Conservation (phyloP, 176 grass and related monocot genomes). For the Phoenix dactylifera region DNA sequence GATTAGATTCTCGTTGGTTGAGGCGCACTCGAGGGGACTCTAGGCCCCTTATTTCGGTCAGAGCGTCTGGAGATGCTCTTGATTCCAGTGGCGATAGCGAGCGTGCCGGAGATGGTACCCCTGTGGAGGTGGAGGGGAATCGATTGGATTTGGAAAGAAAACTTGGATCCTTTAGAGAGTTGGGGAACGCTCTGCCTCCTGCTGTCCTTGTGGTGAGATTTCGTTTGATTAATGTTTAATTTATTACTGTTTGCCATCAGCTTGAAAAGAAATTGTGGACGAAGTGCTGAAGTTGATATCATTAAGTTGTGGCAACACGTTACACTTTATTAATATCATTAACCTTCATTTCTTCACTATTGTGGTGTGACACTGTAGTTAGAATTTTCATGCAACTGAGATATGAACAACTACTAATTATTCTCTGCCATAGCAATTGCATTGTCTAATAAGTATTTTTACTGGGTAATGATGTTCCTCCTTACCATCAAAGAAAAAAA, state of each 20-base stretch:
- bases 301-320: no score
- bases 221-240: not conserved
- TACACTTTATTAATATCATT: no score
- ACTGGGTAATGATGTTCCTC: no score
- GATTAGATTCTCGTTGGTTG: slow-evolving; percentile 17
- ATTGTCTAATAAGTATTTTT: no score
- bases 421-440: no score
- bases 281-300: not conserved
- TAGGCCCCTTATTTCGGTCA: not conserved
- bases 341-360: no score
- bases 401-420: no score
- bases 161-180: slow-evolving; percentile 8
- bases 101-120: not conserved
- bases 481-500: no score
- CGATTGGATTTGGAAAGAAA: slow-evolving; percentile 10
- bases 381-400: no score
- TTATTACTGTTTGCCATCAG: not conserved
- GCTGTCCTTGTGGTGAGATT: slow-evolving; percentile 13
- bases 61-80: slow-evolving; percentile 17
- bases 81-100: slow-evolving; percentile 13
- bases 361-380: no score
- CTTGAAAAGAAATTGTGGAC: not conserved
- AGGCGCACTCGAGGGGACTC: slow-evolving; percentile 5
- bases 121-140: slow-evolving; percentile 17
- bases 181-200: slow-evolving; percentile 20